Conservation (phyloP, 495 filamentous ascomycete species). For the Hypoxylon perforatum region DNA sequence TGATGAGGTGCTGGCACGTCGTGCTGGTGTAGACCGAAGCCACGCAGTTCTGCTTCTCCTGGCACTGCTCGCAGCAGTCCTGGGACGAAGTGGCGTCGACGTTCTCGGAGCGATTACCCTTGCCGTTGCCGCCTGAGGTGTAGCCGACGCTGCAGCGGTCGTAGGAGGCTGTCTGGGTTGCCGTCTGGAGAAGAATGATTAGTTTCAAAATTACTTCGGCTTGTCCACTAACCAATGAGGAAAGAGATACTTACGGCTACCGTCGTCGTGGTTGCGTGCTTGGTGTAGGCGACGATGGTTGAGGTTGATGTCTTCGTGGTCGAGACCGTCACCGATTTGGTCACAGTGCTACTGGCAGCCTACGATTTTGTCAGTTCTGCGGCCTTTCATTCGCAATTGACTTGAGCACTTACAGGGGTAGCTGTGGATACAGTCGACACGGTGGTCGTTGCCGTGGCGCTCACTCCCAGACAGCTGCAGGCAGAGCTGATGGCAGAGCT, state of each 20-base stretch:
- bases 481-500: too few species aligned
- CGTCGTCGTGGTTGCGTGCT: not conserved
- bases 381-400: too few species aligned
- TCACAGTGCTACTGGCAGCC: too few species aligned
- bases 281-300: constrained; percentile 6
- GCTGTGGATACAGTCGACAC: too few species aligned
- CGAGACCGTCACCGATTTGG: not conserved
- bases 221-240: not conserved
- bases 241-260: not conserved
- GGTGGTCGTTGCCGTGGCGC: too few species aligned
- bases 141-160: constrained; percentile 32
- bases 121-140: constrained; percentile 16
- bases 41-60: constrained; percentile 23
- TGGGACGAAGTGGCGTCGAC: constrained; percentile 16
- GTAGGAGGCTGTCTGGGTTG: constrained; percentile 12
- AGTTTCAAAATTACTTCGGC: not conserved
- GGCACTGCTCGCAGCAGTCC: constrained; percentile 27
- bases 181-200: constrained; percentile 1
- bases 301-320: constrained; percentile 7
- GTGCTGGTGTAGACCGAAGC: constrained; percentile 17
- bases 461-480: too few species aligned
- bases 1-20: constrained; percentile 19
- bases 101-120: constrained; percentile 11
- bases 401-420: too few species aligned
- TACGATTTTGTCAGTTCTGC: too few species aligned